Evolutionary conservation across 208 protist species (phyloP).

Genomic region (Trypanosoma melophagium): DNA sequence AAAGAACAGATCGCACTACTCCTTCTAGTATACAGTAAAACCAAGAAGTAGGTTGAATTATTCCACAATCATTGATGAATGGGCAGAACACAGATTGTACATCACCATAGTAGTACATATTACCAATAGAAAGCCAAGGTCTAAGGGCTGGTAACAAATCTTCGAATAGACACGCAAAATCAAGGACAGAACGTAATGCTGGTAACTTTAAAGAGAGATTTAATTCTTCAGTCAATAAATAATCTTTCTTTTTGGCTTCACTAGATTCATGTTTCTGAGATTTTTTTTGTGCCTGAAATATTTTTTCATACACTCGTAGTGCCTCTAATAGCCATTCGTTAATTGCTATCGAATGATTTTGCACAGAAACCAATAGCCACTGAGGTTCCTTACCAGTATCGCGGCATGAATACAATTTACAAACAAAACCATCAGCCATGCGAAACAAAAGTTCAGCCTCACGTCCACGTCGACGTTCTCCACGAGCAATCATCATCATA

Average conservation of each 20-base stretch:
- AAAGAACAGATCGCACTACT: slow-evolving; percentile 18
- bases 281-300: background rate
- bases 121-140: slow-evolving; percentile 19
- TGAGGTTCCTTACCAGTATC: slow-evolving; percentile 1
- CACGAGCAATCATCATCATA: slow-evolving; percentile 24
- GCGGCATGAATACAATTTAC: slow-evolving; percentile 16
- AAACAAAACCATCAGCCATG: slow-evolving; percentile 24
- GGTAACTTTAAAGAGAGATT: background rate
- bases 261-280: slow-evolving; percentile 1
- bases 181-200: slow-evolving; percentile 32
- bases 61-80: slow-evolving; percentile 22
- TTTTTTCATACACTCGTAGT: slow-evolving; percentile 11
- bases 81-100: slow-evolving; percentile 17
- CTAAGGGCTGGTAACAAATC: slow-evolving; percentile 22
- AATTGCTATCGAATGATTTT: background rate
- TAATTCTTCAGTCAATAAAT: background rate
- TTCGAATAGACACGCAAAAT: slow-evolving; percentile 36
- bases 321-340: slow-evolving; percentile 25
- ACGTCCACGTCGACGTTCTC: slow-evolving; percentile 15
- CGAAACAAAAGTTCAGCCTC: slow-evolving; percentile 22
- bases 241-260: background rate
- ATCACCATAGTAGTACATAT: slow-evolving; percentile 34
- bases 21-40: slow-evolving; percentile 21
- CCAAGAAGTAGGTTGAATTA: slow-evolving; percentile 24
- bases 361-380: slow-evolving; percentile 21